Evolutionary conservation across 202 grass and related monocot species (phyloP).

Genomic region (Tripidium arundinaceum): DNA sequence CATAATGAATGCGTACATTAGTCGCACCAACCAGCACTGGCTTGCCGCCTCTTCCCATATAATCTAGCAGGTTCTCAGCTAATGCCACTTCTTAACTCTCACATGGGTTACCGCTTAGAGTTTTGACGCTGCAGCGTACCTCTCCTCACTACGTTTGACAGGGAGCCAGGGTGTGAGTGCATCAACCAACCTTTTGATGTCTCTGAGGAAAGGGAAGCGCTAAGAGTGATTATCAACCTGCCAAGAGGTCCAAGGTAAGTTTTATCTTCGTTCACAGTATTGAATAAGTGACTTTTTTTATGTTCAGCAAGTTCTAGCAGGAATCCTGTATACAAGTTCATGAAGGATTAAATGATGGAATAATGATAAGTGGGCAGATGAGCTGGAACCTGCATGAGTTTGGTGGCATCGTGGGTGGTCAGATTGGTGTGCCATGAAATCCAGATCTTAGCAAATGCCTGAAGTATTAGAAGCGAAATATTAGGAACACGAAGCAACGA

Average conservation of each 20-base stretch:
- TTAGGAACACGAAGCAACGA: background rate
- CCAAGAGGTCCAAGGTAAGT: background rate
- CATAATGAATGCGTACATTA: background rate
- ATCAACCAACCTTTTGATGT: constrained; percentile 59
- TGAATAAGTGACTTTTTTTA: too few species aligned
- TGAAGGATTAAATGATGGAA: background rate
- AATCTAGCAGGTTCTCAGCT: background rate
- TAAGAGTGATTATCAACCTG: constrained; percentile 80
- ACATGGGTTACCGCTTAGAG: constrained; percentile 30
- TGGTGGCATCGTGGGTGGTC: constrained; percentile 81
- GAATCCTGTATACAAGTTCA: background rate
- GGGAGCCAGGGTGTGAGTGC: constrained; percentile 58
- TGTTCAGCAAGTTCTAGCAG: too few species aligned
- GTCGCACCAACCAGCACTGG: too few species aligned
- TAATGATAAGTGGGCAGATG: too few species aligned
- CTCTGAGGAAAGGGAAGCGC: constrained; percentile 61
- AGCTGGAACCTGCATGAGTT: constrained; percentile 79
- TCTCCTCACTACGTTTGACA: constrained; percentile 21
- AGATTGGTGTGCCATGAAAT: constrained; percentile 89
- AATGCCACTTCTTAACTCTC: background rate
- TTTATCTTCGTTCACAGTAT: background rate
- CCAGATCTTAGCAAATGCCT: constrained; percentile 88
- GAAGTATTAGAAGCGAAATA: background rate
- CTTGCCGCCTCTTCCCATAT: background rate
- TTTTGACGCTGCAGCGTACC: constrained; percentile 25